Conservation (phyloP, 2,329 filamentous ascomycete species). For the Monosporascus sp. region DNA sequence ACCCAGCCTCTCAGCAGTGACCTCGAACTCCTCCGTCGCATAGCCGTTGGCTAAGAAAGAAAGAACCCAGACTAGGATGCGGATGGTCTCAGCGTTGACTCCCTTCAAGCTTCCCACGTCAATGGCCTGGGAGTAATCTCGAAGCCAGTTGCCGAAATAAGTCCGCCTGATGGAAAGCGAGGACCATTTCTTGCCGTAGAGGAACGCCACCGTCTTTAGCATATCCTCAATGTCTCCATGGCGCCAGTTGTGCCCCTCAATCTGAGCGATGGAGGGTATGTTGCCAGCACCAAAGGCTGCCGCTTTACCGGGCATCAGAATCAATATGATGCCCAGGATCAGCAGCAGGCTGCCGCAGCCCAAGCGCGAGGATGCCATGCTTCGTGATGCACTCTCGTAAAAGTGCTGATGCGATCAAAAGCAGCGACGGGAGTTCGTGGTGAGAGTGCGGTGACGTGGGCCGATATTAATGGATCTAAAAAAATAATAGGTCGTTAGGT, state of each 20-base stretch:
- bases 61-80: slow-evolving; percentile 74
- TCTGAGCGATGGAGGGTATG: slow-evolving; percentile 58
- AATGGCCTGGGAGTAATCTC: slow-evolving; percentile 80
- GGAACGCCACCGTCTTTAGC: slow-evolving; percentile 69
- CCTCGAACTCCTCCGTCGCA: slow-evolving; percentile 80
- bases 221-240: slow-evolving; percentile 79
- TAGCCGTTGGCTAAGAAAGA: slow-evolving; percentile 80
- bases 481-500: not conserved
- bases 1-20: slow-evolving; percentile 72
- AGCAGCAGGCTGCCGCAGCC: slow-evolving; percentile 49
- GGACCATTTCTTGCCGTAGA: slow-evolving; percentile 81
- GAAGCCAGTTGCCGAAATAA: slow-evolving; percentile 83
- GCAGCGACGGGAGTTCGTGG: not conserved
- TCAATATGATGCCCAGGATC: slow-evolving; percentile 45
- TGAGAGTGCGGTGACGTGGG: not conserved
- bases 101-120: slow-evolving; percentile 76
- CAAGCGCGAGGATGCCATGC: slow-evolving; percentile 43
- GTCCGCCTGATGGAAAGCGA: slow-evolving; percentile 70
- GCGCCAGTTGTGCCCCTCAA: slow-evolving; percentile 65
- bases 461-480: not conserved
- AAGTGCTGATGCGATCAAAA: not conserved
- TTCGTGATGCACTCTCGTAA: slow-evolving; percentile 1
- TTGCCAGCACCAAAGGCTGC: slow-evolving; percentile 65
- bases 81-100: slow-evolving; percentile 71
- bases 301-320: slow-evolving; percentile 51